Evolutionary conservation across 2,329 filamentous ascomycete genomes (phyloP), one percentile per base, ranked within the genome.

Genomic region (Colletotrichum lupini): DNA sequence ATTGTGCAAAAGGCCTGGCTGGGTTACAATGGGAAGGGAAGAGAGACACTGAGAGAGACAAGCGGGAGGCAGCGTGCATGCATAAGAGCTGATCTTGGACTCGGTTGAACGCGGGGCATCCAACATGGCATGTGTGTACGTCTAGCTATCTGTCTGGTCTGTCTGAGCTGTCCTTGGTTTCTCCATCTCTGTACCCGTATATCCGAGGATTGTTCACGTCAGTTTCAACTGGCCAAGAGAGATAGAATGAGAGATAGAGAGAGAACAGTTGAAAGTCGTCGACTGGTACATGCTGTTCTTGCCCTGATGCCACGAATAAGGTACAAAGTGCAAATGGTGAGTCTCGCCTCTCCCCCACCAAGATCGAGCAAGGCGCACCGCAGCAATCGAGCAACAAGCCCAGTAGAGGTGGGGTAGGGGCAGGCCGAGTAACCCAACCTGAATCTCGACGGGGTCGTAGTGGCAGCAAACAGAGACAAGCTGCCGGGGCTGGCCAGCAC

Each of bases 351-450:
- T 49, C 42, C 42, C 42, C 61, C 53, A 65, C 22, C 24, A 19
- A 46, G 52, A 65, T 70, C 61, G 24, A 59, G 49, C 59, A n/a
- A 35, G 28, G 37, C 42, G 57, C 19, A 55, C 28, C 28, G 52
- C 30, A 53, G 32, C 22, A 24, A 53, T 46, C 57, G 37, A 19
- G 49, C 69, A 35, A 68, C 69, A 35, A 68, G 70, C 67, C 67
- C 60, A 73, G 71, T 67, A 49, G 58, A 70, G 71, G 67, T 73
- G 71, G 71, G 71, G 67, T 71, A 73, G 67, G 61, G 67, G 67
- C 61, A 61, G 24, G 35, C 67, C 67, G 61, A 66, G 53, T 61
- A 73, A 63, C 30, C 60, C 49, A 30, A 70, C 70, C 67, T 73
- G 67, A 69, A 73, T 73, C 70, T 65, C 56, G 55, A 64, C 67